Evolutionary conservation across 2,329 filamentous ascomycete genomes (phyloP).

Genomic region (Aspergillus ochraceoroseus): DNA sequence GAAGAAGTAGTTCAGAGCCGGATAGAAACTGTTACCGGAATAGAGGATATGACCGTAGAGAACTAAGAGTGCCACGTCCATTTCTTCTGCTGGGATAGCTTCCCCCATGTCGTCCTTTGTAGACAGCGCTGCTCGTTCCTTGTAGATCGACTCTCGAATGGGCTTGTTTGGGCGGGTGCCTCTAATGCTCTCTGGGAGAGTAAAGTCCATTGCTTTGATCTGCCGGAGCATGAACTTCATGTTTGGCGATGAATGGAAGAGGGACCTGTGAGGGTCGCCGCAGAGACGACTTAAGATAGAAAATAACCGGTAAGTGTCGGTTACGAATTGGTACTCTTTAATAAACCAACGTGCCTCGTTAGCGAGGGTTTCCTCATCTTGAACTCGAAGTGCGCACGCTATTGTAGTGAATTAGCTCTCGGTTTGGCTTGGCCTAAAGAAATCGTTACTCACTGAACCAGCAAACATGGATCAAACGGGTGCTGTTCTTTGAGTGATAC

Average conservation of each 20-base stretch:
- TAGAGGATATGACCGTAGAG: slow-evolving; percentile 89
- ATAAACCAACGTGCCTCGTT: slow-evolving; percentile 77
- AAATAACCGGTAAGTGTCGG: slow-evolving; percentile 80
- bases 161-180: slow-evolving; percentile 21
- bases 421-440: background rate
- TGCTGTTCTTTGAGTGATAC: slow-evolving; percentile 61
- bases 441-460: slow-evolving; percentile 59
- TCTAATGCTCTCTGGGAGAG: slow-evolving; percentile 52
- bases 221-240: slow-evolving; percentile 91
- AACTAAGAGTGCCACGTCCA: slow-evolving; percentile 78
- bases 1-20: slow-evolving; percentile 83
- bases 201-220: slow-evolving; percentile 81
- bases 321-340: slow-evolving; percentile 71
- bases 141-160: slow-evolving; percentile 42
- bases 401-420: slow-evolving; percentile 14
- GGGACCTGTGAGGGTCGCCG: slow-evolving; percentile 55
- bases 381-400: slow-evolving; percentile 76
- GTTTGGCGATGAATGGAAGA: slow-evolving; percentile 73
- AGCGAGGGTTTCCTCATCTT: slow-evolving; percentile 71
- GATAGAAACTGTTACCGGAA: slow-evolving; percentile 74
- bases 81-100: slow-evolving; percentile 40
- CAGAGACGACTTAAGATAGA: slow-evolving; percentile 70
- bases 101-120: slow-evolving; percentile 38
- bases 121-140: slow-evolving; percentile 41
- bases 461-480: slow-evolving; percentile 68